Evolutionary conservation across 192 early-diverging fungal genomes (phyloP).

Genomic region (Podila horticola): DNA sequence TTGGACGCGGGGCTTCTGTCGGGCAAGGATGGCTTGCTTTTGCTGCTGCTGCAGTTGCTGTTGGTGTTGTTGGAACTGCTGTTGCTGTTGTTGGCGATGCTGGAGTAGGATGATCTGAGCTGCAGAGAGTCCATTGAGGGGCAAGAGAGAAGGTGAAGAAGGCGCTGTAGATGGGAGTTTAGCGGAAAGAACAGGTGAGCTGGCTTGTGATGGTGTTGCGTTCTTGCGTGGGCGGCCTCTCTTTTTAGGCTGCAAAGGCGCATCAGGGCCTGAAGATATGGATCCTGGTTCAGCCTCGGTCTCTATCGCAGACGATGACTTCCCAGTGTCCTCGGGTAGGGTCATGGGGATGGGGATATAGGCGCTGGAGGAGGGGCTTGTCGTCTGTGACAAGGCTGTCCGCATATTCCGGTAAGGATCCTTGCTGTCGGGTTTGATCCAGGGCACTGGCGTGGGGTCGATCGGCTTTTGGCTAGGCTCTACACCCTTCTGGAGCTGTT

Average conservation of each 20-base stretch:
- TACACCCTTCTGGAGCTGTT: conserved; percentile 33
- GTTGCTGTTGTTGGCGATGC: conserved; percentile 43
- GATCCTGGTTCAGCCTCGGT: not conserved
- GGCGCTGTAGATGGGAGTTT: not conserved
- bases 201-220: conserved; percentile 14
- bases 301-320: not conserved
- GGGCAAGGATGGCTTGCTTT: conserved; percentile 48
- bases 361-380: conserved; percentile 26
- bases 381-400: conserved; percentile 38
- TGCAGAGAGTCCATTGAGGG: conserved; percentile 12
- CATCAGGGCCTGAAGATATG: conserved; percentile 4
- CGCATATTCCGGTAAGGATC: conserved; percentile 41
- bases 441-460: conserved; percentile 24
- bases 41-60: conserved; percentile 49
- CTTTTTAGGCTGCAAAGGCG: conserved; percentile 41
- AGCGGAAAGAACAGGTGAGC: conserved; percentile 19
- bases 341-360: conserved; percentile 21
- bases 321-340: conserved; percentile 5
- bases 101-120: conserved; percentile 29
- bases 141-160: conserved; percentile 14
- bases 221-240: conserved; percentile 49
- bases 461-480: conserved; percentile 14
- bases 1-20: conserved; percentile 61
- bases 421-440: conserved; percentile 19
- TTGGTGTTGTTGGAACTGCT: conserved; percentile 27